These are phyloP conservation scores for Monosporascus sp. DNA, from an alignment of 2,329 filamentous ascomycete genomes.

Conservation along the genomic window DNA sequence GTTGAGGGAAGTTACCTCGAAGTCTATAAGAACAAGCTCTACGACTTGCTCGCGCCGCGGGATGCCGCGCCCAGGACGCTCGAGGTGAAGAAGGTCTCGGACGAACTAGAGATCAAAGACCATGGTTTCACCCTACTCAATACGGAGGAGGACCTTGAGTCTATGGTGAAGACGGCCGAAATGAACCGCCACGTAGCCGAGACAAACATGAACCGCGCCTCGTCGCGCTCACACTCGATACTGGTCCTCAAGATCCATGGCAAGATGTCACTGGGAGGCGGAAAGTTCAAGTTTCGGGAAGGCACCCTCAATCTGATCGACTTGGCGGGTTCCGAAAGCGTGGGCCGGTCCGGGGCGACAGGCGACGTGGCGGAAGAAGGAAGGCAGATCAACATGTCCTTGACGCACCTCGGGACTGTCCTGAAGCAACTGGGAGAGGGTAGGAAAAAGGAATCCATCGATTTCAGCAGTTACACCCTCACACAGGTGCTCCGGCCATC, in stretches of 20 bases:
- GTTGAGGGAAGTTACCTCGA: constrained; percentile 96
- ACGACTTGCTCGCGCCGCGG: constrained; percentile 67
- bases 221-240: constrained; percentile 89
- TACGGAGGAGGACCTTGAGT: constrained; percentile 72
- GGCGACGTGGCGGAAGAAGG: constrained; percentile 89
- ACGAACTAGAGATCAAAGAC: constrained; percentile 25
- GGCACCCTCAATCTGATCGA: constrained; percentile 95
- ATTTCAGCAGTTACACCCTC: constrained; percentile 94
- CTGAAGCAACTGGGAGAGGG: constrained; percentile 87
- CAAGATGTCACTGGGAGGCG: constrained; percentile 63
- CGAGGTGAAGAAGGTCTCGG: constrained; percentile 21
- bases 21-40: constrained; percentile 96
- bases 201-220: constrained; percentile 95
- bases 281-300: constrained; percentile 69
- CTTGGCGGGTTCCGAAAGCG: constrained; percentile 88
- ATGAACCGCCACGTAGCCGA: constrained; percentile 88
- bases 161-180: constrained; percentile 73
- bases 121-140: constrained; percentile 50
- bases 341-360: constrained; percentile 62
- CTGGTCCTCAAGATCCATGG: constrained; percentile 80
- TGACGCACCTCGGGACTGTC: constrained; percentile 89
- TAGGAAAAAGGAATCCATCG: constrained; percentile 66
- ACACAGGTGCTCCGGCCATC: constrained; percentile 95
- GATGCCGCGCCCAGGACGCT: constrained; percentile 69
- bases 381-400: constrained; percentile 92